Evolutionary conservation across 2,329 filamentous ascomycete genomes (phyloP).

Genomic region (Rhynchosporium agropyri): DNA sequence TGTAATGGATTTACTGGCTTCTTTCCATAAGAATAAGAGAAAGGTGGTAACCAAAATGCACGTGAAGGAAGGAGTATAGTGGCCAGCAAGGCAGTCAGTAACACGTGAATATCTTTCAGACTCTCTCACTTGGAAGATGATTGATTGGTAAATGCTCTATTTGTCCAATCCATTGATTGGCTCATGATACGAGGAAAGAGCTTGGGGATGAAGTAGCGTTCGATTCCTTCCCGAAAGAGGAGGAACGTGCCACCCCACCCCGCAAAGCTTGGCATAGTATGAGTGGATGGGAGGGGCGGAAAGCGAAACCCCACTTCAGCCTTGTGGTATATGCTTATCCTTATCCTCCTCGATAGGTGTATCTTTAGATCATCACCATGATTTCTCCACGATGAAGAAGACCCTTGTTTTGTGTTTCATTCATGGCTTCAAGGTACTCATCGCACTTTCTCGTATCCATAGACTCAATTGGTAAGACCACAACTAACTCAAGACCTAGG

Average conservation of each 20-base stretch:
- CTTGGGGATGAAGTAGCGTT: neutral
- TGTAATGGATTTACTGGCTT: too few species aligned
- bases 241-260: neutral
- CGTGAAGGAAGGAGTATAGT: too few species aligned
- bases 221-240: neutral
- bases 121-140: too few species aligned
- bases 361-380: constrained; percentile 17
- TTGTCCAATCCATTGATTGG: too few species aligned
- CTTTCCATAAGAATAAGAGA: too few species aligned
- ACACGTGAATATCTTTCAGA: too few species aligned
- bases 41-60: too few species aligned
- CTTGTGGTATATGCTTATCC: neutral
- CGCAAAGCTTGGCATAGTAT: neutral
- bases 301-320: neutral
- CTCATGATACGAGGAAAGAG: neutral
- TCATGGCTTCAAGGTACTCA: constrained; percentile 77
- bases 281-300: too few species aligned
- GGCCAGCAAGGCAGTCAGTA: too few species aligned
- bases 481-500: constrained; percentile 48
- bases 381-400: constrained; percentile 64
- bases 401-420: constrained; percentile 82
- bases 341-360: too few species aligned
- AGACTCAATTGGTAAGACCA: neutral
- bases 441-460: neutral
- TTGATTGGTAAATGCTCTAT: neutral